A percentile compares a stretch with the other conserved stretches of the same genome.
These are phyloP conservation scores for Fusarium circinatum DNA, from an alignment of 2,329 filamentous ascomycete genomes.

Conservation along the genomic window DNA sequence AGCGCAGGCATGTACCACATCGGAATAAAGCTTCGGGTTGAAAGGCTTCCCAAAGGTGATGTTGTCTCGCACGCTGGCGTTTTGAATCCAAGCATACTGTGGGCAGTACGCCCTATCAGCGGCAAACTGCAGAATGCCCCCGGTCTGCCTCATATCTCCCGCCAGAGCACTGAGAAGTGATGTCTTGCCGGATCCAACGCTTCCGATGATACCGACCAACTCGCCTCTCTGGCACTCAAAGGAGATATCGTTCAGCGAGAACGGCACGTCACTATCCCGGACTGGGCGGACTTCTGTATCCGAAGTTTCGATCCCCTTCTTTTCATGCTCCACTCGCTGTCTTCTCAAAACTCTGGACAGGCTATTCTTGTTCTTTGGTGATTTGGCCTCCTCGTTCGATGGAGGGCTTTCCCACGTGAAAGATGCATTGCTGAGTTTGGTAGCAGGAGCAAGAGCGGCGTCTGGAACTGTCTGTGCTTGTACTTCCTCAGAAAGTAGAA, in stretches of 20 bases:
- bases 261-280: not conserved
- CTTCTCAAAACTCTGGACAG: not conserved
- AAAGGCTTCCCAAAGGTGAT: not conserved
- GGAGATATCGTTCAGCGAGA: not conserved
- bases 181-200: not conserved
- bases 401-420: not conserved
- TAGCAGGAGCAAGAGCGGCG: not conserved
- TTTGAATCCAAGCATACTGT: not conserved
- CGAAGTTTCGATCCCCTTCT: not conserved
- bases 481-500: not conserved
- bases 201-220: not conserved
- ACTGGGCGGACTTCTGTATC: not conserved
- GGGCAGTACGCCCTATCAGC: not conserved
- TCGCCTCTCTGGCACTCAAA: not conserved
- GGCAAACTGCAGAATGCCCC: not conserved
- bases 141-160: not conserved
- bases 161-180: not conserved
- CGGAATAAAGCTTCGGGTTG: not conserved
- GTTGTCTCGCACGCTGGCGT: not conserved
- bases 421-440: not conserved
- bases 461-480: not conserved
- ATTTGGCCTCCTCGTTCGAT: not conserved
- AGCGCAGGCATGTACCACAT: not conserved
- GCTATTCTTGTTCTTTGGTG: not conserved
- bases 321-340: not conserved